Evolutionary conservation across 306 rosid species (phyloP).

Genomic region (Quercus mongolica): DNA sequence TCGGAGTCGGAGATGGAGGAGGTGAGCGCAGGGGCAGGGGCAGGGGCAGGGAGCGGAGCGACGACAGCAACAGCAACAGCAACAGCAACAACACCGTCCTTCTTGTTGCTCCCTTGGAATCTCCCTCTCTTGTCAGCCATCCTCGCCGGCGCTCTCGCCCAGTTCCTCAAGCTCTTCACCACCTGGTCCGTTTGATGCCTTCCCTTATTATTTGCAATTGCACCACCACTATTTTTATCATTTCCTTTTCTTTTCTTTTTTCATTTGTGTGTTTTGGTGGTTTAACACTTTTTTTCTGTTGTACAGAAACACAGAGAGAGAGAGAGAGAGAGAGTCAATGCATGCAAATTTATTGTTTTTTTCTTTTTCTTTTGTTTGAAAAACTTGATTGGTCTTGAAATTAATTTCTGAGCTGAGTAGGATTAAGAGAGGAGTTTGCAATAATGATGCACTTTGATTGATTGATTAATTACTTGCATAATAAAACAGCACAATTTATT

Average conservation of each 20-base stretch:
- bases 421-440: neutral
- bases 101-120: constrained; percentile 37
- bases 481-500: neutral
- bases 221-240: neutral
- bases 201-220: neutral
- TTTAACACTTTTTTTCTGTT: no score
- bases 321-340: neutral
- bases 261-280: neutral
- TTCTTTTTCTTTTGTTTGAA: neutral
- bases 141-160: constrained; percentile 75
- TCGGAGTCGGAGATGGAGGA: no score
- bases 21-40: no score
- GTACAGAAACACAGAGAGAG: no score
- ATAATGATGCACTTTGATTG: neutral
- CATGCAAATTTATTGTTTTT: neutral
- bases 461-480: neutral
- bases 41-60: constrained; percentile 17
- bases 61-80: neutral
- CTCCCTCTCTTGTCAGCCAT: constrained; percentile 60
- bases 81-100: neutral
- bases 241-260: neutral
- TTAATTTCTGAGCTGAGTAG: neutral
- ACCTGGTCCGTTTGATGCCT: constrained; percentile 51
- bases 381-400: neutral
- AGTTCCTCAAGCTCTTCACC: constrained; percentile 94